These are phyloP conservation scores for Rubia balearica DNA, from an alignment of 305 asterid species.

Conservation along the genomic window DNA sequence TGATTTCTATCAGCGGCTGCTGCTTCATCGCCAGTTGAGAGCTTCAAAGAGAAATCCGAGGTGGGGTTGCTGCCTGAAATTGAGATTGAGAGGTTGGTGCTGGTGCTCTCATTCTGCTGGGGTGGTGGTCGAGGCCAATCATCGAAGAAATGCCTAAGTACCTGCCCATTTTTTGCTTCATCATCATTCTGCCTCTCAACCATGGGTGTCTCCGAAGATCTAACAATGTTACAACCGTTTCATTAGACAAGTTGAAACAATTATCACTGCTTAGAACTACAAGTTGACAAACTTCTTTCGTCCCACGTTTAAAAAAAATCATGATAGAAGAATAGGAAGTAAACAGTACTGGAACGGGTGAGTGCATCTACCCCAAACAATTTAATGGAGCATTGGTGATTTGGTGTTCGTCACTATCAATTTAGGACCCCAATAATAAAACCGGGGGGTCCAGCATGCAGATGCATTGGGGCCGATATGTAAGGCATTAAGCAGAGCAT, in stretches of 20 bases:
- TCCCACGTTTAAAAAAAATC: not conserved
- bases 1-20: conserved; percentile 28
- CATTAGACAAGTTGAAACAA: not conserved
- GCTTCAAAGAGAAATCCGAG: conserved; percentile 71
- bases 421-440: not conserved
- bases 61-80: conserved; percentile 49
- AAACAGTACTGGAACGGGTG: too few relatives aligned
- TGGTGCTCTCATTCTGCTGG: conserved; percentile 33
- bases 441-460: conserved; percentile 30
- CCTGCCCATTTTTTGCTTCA: conserved; percentile 25
- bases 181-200: conserved; percentile 32
- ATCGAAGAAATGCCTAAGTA: conserved; percentile 61
- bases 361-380: not conserved
- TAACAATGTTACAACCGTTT: conserved; percentile 22
- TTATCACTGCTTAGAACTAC: not conserved
- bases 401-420: conserved; percentile 14
- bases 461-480: conserved; percentile 34
- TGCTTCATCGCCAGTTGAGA: conserved; percentile 46
- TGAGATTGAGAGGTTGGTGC: conserved; percentile 59
- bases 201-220: conserved; percentile 34
- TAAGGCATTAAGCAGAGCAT: not conserved
- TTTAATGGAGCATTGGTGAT: conserved; percentile 13
- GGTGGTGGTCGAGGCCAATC: conserved; percentile 73
- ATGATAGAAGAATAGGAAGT: not conserved
- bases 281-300: not conserved